Conservation (phyloP, 176 grass and related monocot species). For the Phyllostachys edulis region DNA sequence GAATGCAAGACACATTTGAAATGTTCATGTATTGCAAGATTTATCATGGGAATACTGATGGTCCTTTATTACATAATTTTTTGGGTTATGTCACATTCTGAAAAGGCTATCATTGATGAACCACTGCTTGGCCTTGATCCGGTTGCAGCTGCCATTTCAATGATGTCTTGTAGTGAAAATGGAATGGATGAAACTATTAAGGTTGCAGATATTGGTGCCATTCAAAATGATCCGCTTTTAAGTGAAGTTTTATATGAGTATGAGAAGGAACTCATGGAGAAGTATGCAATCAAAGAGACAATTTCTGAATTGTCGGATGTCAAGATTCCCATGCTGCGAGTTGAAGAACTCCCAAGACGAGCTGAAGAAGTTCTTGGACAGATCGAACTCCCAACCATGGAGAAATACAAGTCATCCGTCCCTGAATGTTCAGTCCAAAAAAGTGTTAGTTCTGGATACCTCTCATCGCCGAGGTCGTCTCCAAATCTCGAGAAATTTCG, state of each 20-base stretch:
- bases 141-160: slow-evolving; percentile 63
- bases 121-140: slow-evolving; percentile 56
- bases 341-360: slow-evolving; percentile 47
- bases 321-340: slow-evolving; percentile 79
- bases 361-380: slow-evolving; percentile 33
- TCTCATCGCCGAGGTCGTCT: slow-evolving; percentile 63
- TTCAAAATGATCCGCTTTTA: slow-evolving; percentile 60
- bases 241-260: slow-evolving; percentile 74
- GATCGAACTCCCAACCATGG: slow-evolving; percentile 14
- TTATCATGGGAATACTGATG: too few species aligned
- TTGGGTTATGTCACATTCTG: too few species aligned
- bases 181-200: slow-evolving; percentile 59
- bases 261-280: slow-evolving; percentile 85
- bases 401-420: slow-evolving; percentile 26
- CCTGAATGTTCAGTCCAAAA: slow-evolving; percentile 79
- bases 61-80: too few species aligned
- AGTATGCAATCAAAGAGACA: slow-evolving; percentile 77
- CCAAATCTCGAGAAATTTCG: slow-evolving; percentile 53
- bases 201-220: slow-evolving; percentile 43
- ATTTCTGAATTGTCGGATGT: slow-evolving; percentile 79
- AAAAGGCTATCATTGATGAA: slow-evolving; percentile 41
- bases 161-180: slow-evolving; percentile 56
- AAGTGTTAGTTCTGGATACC: slow-evolving; percentile 84
- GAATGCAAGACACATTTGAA: too few species aligned
- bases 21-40: too few species aligned